Evolutionary conservation across 1,139 yeast species (phyloP), one percentile per base, ranked within the genome.

Genomic region (Kodamaea plutei): DNA sequence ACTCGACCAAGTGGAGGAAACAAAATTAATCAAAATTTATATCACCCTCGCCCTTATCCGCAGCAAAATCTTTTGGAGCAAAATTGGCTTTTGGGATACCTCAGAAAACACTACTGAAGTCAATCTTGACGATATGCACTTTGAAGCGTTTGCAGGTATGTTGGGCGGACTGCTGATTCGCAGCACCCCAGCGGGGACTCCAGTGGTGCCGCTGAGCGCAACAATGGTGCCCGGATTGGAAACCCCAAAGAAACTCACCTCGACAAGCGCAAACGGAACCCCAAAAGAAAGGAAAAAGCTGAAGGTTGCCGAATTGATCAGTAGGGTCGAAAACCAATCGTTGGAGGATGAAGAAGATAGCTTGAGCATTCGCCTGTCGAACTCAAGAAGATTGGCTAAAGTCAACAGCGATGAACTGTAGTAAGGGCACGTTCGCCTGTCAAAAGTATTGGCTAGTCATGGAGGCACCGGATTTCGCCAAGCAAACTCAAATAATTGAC

Each of bases 21-120:
- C 54, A 14, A 43, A 45, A 23, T 33, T 52, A 29, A 38, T 51
- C 29, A 51, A 51, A 37, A 38, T 52, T 20, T 53, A 51, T 40
- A 40, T 45, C 26, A 40, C 47, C 41, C 47, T 49, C 24, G 45
- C 56, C n/a, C 50, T 52, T 30, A 58, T 65, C 8, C 50, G 74
- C 20, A 50, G 54, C 34, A 64, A 64, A 48, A 67, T 88, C 44
- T 85, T 83, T 57, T 89, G 94, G 91, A 70, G 93, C n/a, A 78
- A 87, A 42, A 56, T 81, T 18, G 97, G 97, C 2, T 64, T 67
- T 29, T 75, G 80, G 79, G 78, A 69, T 38, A 61, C 61, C 29
- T 52, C 48, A 9, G 62, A 58, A 18, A 61, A 56, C 31, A 45
- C 59, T 6, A 53, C 45, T 26, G 61, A 57, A 28, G 33, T 36